A percentile compares a stretch with the other conserved stretches of the same genome.
phyloP scores from a whole-genome alignment of 2,329 filamentous ascomycete genomes.

The Purpureocillium takamizusanense region DNA sequence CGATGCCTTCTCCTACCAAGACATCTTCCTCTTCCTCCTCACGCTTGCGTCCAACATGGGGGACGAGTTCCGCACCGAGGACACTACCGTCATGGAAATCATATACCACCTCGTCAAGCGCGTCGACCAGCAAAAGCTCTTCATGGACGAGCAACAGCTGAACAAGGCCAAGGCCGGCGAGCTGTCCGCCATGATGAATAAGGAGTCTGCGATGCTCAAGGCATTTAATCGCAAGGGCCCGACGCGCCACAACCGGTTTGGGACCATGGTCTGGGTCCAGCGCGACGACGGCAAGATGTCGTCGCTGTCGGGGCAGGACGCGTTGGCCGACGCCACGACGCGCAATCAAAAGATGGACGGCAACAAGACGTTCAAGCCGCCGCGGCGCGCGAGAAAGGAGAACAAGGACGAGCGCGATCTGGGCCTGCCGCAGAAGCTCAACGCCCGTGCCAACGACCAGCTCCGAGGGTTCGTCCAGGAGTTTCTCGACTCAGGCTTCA shows the following conservation, averaged over 20 bases:
- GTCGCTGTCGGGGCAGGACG: slow-evolving; percentile 81
- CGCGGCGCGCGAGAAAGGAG: slow-evolving; percentile 53
- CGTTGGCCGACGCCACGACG: slow-evolving; percentile 61
- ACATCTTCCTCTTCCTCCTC: slow-evolving; percentile 77
- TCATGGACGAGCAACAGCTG: slow-evolving; percentile 70
- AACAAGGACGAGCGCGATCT: slow-evolving; percentile 65
- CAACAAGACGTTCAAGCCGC: slow-evolving; percentile 82
- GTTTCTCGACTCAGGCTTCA: slow-evolving; percentile 92
- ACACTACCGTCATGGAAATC: slow-evolving; percentile 83
- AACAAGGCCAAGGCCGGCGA: slow-evolving; percentile 63
- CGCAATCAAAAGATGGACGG: slow-evolving; percentile 84
- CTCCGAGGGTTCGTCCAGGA: slow-evolving; percentile 81
- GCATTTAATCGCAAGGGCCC: slow-evolving; percentile 70
- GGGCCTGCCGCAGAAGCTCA: slow-evolving; percentile 62
- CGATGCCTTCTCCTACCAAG: slow-evolving; percentile 81
- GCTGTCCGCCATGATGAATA: slow-evolving; percentile 63
- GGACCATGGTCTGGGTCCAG: slow-evolving; percentile 96
- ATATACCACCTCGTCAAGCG: slow-evolving; percentile 90
- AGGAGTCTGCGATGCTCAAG: slow-evolving; percentile 76
- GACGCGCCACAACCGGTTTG: slow-evolving; percentile 86
- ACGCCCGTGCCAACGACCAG: slow-evolving; percentile 62
- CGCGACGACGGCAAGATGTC: slow-evolving; percentile 75
- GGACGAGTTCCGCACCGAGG: slow-evolving; percentile 84
- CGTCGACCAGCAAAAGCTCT: slow-evolving; percentile 73
- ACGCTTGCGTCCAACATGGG: slow-evolving; percentile 88